Evolutionary conservation across 2,329 filamentous ascomycete genomes (phyloP).

Genomic region (Arthrobotrys sphaeroides): DNA sequence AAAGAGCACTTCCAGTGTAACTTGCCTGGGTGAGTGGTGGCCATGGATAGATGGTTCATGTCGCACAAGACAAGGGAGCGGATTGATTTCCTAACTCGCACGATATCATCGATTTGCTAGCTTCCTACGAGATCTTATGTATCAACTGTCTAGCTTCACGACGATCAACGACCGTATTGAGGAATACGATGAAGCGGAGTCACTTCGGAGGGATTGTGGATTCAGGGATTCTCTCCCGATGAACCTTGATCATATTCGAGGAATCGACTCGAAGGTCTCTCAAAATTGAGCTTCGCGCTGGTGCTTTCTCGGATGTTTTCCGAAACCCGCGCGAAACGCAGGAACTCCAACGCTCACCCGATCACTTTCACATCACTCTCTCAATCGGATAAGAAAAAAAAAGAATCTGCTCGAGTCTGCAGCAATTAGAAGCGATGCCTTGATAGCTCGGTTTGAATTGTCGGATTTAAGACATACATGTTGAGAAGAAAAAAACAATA

Average conservation of each 20-base stretch:
- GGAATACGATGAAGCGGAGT: constrained; percentile 23
- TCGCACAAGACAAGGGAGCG: constrained; percentile 14
- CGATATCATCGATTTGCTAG: neutral
- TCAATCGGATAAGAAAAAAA: neutral
- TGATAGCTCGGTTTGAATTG: neutral
- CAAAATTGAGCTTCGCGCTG: neutral
- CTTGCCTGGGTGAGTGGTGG: too few species aligned
- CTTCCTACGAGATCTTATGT: constrained; percentile 13
- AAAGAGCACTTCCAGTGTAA: neutral
- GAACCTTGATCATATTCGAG: constrained; percentile 23
- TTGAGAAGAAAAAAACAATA: neutral
- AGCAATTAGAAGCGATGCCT: constrained; percentile 24
- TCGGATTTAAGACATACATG: constrained; percentile 43
- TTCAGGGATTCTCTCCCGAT: constrained; percentile 20
- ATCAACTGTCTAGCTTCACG: constrained; percentile 1
- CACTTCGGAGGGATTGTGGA: constrained; percentile 53
- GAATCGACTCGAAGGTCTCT: neutral
- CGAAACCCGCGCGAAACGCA: constrained; percentile 23
- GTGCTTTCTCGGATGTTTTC: constrained; percentile 32
- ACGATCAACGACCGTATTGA: neutral
- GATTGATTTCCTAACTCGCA: neutral
- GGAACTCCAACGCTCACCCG: neutral
- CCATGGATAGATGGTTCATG: neutral
- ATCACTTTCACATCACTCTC: neutral
- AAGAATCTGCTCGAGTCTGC: neutral